Evolutionary conservation across 257 asterid genomes (phyloP).

Genomic region (Henckelia pumila): DNA sequence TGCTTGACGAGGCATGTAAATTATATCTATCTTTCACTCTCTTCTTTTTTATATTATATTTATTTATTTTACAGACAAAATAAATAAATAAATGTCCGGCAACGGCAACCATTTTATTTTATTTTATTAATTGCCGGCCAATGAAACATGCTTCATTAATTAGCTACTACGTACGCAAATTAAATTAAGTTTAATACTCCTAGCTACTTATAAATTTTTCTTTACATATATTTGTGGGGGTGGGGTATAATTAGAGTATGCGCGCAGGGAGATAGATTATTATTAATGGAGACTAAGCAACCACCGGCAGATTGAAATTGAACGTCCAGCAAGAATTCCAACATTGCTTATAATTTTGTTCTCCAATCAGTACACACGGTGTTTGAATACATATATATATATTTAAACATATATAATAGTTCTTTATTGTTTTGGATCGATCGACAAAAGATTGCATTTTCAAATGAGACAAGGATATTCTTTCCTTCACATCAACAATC

Average conservation of each 20-base stretch:
- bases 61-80: too few relatives aligned
- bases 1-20: constrained; percentile 97
- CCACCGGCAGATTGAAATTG: constrained; percentile 29
- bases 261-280: too few relatives aligned
- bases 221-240: constrained; percentile 45
- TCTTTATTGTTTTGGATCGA: constrained; percentile 27
- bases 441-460: constrained; percentile 35
- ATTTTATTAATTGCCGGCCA: constrained; percentile 55
- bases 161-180: constrained; percentile 13
- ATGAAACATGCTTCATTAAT: constrained; percentile 33
- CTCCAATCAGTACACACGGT: too few relatives aligned
- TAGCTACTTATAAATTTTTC: constrained; percentile 25
- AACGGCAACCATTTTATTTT: too few relatives aligned
- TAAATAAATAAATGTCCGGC: too few relatives aligned
- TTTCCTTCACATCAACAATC: constrained; percentile 45
- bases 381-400: too few relatives aligned
- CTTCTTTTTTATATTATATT: too few relatives aligned
- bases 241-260: constrained; percentile 42
- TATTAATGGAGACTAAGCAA: constrained; percentile 40
- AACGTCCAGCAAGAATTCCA: constrained; percentile 15
- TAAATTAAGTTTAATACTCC: constrained; percentile 5
- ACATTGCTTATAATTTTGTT: not conserved
- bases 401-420: too few relatives aligned
- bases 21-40: constrained; percentile 28
- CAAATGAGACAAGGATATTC: constrained; percentile 35